Evolutionary conservation across 768 basidiomycete species (phyloP).

Genomic region (Lactarius pseudohatsudake): DNA sequence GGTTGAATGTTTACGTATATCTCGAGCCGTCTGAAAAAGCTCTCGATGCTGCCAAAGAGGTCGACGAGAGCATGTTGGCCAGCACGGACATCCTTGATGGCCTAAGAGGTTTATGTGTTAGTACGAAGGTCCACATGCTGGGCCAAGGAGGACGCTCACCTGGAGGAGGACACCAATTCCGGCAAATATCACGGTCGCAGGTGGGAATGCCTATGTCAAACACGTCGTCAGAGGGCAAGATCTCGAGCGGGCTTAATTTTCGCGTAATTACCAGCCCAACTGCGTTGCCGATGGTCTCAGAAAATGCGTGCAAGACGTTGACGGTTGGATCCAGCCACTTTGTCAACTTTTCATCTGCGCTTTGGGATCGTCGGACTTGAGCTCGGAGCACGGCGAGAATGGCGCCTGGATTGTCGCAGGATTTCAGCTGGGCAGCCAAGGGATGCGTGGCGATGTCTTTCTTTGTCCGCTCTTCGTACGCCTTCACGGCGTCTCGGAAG

Average conservation of each 20-base stretch:
- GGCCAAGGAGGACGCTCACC: not conserved
- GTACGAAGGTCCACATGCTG: not conserved
- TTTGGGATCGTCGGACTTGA: not conserved
- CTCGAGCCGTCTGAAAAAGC: not conserved
- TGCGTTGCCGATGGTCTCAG: not conserved
- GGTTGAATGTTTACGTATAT: not conserved
- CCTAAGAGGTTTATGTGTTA: not conserved
- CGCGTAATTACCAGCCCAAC: constrained; percentile 1
- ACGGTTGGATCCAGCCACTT: not conserved
- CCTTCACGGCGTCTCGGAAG: not conserved
- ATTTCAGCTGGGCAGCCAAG: not conserved
- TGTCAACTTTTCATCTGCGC: not conserved
- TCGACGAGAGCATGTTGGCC: not conserved
- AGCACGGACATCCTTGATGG: not conserved
- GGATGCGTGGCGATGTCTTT: not conserved
- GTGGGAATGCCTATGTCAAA: not conserved
- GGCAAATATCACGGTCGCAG: not conserved
- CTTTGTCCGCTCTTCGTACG: not conserved
- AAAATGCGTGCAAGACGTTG: not conserved
- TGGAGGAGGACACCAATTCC: not conserved
- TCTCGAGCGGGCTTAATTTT: not conserved
- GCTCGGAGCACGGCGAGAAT: not conserved
- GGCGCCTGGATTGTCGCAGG: not conserved
- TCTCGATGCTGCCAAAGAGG: not conserved
- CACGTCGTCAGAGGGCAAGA: not conserved